phyloP scores from a whole-genome alignment of 2,329 filamentous ascomycete species.

The Fusarium pseudonygamai region DNA sequence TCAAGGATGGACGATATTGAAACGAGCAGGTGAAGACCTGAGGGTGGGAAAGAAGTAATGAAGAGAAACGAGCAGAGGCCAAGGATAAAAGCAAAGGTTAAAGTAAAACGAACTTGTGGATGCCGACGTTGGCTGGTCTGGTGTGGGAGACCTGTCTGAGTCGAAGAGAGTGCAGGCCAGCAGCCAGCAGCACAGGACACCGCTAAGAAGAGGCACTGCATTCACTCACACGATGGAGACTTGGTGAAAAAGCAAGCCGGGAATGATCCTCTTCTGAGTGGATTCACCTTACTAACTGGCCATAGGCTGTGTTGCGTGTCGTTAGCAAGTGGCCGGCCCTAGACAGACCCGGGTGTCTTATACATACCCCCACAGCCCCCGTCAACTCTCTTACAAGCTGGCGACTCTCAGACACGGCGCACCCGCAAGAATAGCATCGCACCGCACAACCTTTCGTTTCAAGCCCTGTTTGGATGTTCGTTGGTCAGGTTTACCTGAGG shows the following conservation, averaged over 20 bases:
- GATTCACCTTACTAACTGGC: neutral
- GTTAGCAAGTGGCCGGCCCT: conserved; percentile 13
- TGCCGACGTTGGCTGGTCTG: conserved; percentile 17
- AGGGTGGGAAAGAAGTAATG: conserved; percentile 15
- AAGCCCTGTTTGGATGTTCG: neutral
- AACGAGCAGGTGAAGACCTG: conserved; percentile 32
- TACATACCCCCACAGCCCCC: conserved; percentile 7
- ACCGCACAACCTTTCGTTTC: conserved; percentile 26
- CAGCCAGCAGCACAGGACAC: conserved; percentile 25
- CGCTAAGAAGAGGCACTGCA: conserved; percentile 4
- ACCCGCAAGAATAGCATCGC: conserved; percentile 10
- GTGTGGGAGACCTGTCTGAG: conserved; percentile 24
- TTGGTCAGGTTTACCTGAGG: conserved; percentile 21
- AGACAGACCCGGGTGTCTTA: conserved; percentile 26
- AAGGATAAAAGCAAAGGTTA: conserved; percentile 38
- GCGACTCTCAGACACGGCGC: conserved; percentile 32
- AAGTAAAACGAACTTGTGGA: conserved; percentile 40
- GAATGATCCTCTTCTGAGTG: conserved; percentile 24
- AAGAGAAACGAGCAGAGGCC: conserved; percentile 26
- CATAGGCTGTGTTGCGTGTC: conserved; percentile 31
- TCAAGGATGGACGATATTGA: conserved; percentile 21
- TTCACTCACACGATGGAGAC: conserved; percentile 8
- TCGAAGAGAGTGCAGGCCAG: conserved; percentile 23
- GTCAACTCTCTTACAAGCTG: conserved; percentile 32
- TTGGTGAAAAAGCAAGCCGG: conserved; percentile 34